Evolutionary conservation across 352 stramenopile species (phyloP).

Genomic region (Phytophthora sp.): DNA sequence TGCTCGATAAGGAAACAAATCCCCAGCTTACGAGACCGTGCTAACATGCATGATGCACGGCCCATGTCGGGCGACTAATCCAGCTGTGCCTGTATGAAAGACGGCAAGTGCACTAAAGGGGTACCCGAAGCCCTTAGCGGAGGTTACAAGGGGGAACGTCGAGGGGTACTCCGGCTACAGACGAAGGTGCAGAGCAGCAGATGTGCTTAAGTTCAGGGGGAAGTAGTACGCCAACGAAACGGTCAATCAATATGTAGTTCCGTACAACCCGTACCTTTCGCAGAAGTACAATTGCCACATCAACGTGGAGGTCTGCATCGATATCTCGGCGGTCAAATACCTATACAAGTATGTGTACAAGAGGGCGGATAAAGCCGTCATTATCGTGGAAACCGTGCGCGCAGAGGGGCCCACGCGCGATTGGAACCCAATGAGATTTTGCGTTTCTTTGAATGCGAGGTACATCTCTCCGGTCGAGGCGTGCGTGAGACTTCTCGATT

Average conservation of each 20-base stretch:
- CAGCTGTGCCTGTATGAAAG: neutral
- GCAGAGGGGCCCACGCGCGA: neutral
- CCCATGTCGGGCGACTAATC: neutral
- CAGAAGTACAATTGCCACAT: constrained; percentile 63
- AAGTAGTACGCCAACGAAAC: neutral
- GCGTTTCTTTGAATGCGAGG: neutral
- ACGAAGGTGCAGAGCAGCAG: neutral
- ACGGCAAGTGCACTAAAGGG: neutral
- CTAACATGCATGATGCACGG: no score
- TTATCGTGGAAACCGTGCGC: constrained; percentile 13
- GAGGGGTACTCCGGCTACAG: neutral
- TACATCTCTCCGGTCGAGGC: neutral
- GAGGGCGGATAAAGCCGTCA: constrained; percentile 39
- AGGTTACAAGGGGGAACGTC: neutral
- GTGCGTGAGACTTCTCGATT: neutral
- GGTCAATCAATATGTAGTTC: neutral
- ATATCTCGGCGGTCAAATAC: constrained; percentile 51
- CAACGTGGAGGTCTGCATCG: constrained; percentile 56
- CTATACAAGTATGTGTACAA: constrained; percentile 73
- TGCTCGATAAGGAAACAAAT: neutral
- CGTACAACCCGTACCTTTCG: constrained; percentile 6
- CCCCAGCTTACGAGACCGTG: neutral
- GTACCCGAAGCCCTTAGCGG: neutral
- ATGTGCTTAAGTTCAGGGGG: neutral
- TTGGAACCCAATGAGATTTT: neutral